These are phyloP conservation scores for Vitis vinifera DNA, from an alignment of 164 flowering plant species.

Conservation along the genomic window DNA sequence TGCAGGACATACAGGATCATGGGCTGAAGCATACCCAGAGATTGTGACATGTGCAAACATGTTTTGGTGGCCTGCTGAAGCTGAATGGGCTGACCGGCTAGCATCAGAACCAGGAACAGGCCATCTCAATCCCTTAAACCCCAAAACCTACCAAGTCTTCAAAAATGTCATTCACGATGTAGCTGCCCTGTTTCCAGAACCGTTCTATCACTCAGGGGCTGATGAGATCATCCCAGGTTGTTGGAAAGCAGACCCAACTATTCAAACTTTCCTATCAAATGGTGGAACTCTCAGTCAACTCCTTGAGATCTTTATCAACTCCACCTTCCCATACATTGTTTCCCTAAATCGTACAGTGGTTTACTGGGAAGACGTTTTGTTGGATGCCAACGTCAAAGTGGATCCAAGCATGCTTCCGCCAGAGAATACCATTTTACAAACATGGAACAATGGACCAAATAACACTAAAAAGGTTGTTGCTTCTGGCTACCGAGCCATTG, in stretches of 20 bases:
- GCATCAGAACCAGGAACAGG: slow-evolving; percentile 96
- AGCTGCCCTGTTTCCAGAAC: slow-evolving; percentile 65
- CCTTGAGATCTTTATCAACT: slow-evolving; percentile 63
- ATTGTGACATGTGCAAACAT: slow-evolving; percentile 81
- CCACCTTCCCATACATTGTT: slow-evolving; percentile 62
- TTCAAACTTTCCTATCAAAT: slow-evolving; percentile 48
- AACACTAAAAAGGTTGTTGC: slow-evolving; percentile 69
- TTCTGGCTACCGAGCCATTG: slow-evolving; percentile 78
- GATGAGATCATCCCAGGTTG: slow-evolving; percentile 83
- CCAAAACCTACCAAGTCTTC: slow-evolving; percentile 74
- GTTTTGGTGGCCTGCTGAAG: slow-evolving; percentile 85
- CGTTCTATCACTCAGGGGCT: slow-evolving; percentile 77
- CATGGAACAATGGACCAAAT: slow-evolving; percentile 84
- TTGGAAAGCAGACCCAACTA: slow-evolving; percentile 71
- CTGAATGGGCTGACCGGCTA: slow-evolving; percentile 54
- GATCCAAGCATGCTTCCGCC: slow-evolving; percentile 43
- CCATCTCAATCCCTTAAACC: slow-evolving; percentile 80
- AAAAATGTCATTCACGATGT: slow-evolving; percentile 58
- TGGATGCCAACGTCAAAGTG: slow-evolving; percentile 51
- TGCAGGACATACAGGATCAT: slow-evolving; percentile 92
- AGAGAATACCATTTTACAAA: slow-evolving; percentile 61
- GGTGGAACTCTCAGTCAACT: slow-evolving; percentile 70
- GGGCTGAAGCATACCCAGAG: slow-evolving; percentile 92
- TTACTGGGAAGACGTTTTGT: slow-evolving; percentile 87
- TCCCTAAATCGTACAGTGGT: slow-evolving; percentile 67